phyloP scores from a whole-genome alignment of 805 yeast genomes.

The Metschnikowia kofuensis region DNA sequence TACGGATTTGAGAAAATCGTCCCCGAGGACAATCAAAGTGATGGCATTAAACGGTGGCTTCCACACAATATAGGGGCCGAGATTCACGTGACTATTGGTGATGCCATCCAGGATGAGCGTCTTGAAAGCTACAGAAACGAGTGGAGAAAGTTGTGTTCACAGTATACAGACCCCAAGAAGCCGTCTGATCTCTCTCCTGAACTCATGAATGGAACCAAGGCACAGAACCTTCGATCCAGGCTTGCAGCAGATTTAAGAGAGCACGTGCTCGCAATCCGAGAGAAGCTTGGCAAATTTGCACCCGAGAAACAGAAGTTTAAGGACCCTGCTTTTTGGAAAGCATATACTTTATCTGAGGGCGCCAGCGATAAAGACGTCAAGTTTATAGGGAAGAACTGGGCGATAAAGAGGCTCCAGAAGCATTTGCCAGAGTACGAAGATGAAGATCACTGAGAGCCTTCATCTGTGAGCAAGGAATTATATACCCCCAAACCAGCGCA shows the following conservation, averaged over 20 bases:
- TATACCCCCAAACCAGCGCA: no score
- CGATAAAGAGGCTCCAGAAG: constrained; percentile 65
- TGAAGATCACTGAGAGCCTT: constrained; percentile 2
- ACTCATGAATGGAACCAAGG: constrained; percentile 62
- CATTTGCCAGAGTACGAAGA: constrained; percentile 30
- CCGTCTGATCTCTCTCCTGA: constrained; percentile 61
- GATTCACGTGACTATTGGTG: constrained; percentile 68
- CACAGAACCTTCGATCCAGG: constrained; percentile 61
- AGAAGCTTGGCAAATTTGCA: constrained; percentile 40
- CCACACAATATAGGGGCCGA: constrained; percentile 67
- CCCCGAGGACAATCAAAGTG: constrained; percentile 67
- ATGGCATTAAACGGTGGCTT: constrained; percentile 52
- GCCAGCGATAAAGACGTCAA: constrained; percentile 62
- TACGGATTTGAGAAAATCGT: constrained; percentile 84
- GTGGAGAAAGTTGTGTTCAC: constrained; percentile 65
- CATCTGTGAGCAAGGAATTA: no score
- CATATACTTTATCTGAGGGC: constrained; percentile 64
- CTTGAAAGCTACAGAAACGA: constrained; percentile 60
- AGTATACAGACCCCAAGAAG: constrained; percentile 47
- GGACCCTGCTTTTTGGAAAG: constrained; percentile 72
- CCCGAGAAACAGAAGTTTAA: constrained; percentile 70
- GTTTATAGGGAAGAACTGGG: constrained; percentile 83
- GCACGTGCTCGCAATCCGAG: constrained; percentile 50
- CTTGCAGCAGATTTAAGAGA: constrained; percentile 69
- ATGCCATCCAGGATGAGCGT: constrained; percentile 57